Conservation (phyloP, 352 stramenopile species). For the Phytophthora citrophthora region DNA sequence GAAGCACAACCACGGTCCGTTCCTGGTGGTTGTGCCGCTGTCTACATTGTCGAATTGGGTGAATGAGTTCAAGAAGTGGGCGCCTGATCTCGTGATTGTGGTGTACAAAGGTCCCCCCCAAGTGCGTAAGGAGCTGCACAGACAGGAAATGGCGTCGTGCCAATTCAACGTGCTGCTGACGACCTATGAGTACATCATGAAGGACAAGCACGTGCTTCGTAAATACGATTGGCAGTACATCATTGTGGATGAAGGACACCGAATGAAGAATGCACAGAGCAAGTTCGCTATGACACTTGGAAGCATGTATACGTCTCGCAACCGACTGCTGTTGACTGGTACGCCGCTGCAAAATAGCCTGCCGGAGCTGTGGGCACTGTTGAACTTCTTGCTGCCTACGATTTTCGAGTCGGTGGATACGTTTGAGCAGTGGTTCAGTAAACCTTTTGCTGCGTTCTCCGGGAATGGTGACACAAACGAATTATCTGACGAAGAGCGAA, state of each 20-base stretch:
- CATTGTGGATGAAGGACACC: conserved; percentile 95
- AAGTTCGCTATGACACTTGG: conserved; percentile 91
- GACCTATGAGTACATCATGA: conserved; percentile 95
- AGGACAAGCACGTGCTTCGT: conserved; percentile 89
- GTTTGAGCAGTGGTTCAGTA: conserved; percentile 93
- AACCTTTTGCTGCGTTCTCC: conserved; percentile 85
- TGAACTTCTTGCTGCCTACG: conserved; percentile 93
- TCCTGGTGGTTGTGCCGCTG: conserved; percentile 98
- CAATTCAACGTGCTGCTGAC: conserved; percentile 94
- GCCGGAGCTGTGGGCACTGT: conserved; percentile 92
- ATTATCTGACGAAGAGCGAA: conserved; percentile 87
- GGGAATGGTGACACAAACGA: conserved; percentile 82
- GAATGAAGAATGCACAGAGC: conserved; percentile 92
- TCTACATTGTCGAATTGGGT: conserved; percentile 95
- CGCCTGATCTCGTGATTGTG: conserved; percentile 95
- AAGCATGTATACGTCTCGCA: conserved; percentile 83
- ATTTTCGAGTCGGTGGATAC: conserved; percentile 92
- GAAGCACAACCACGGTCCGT: conserved; percentile 93
- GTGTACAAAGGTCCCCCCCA: conserved; percentile 94
- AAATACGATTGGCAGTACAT: conserved; percentile 94
- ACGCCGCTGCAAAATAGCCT: conserved; percentile 98
- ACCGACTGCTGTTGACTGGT: conserved; percentile 97
- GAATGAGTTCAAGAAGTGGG: conserved; percentile 95
- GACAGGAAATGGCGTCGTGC: conserved; percentile 82
- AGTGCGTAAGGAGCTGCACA: conserved; percentile 83